A percentile compares a stretch with the other conserved stretches of the same genome.
Conservation (phyloP, 2,329 filamentous ascomycete genomes). For the Metarhizium robertsii region DNA sequence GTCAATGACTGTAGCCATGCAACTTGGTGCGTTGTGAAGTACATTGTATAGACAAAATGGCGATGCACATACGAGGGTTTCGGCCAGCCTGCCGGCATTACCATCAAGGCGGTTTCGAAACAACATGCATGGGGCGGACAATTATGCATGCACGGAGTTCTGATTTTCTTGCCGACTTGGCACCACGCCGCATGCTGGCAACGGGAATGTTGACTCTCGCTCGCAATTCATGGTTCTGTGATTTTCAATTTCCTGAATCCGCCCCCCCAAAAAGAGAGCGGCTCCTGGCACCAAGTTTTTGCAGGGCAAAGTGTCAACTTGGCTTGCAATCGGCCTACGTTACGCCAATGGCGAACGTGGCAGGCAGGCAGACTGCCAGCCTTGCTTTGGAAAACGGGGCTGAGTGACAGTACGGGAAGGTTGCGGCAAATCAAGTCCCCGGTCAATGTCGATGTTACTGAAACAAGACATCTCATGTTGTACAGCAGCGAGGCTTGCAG, state of each 20-base stretch:
- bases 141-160: not conserved
- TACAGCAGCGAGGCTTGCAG: not conserved
- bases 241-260: no score
- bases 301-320: no score
- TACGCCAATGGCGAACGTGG: not conserved
- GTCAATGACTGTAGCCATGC: not conserved
- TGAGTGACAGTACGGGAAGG: not conserved
- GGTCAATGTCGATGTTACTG: not conserved
- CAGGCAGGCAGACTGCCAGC: not conserved
- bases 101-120: not conserved
- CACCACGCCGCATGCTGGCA: no score
- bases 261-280: no score
- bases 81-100: not conserved
- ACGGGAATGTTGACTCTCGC: no score
- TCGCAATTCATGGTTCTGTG: no score
- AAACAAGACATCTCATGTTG: not conserved
- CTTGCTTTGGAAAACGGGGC: no score
- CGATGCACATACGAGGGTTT: not conserved
- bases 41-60: not conserved
- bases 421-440: not conserved
- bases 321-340: not conserved
- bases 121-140: no score
- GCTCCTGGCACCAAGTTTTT: no score
- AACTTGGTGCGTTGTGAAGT: no score
- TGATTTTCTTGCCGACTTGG: no score